These are phyloP conservation scores for Chrysoporthe austroafricana DNA, from an alignment of 2,329 filamentous ascomycete genomes.

Conservation along the genomic window DNA sequence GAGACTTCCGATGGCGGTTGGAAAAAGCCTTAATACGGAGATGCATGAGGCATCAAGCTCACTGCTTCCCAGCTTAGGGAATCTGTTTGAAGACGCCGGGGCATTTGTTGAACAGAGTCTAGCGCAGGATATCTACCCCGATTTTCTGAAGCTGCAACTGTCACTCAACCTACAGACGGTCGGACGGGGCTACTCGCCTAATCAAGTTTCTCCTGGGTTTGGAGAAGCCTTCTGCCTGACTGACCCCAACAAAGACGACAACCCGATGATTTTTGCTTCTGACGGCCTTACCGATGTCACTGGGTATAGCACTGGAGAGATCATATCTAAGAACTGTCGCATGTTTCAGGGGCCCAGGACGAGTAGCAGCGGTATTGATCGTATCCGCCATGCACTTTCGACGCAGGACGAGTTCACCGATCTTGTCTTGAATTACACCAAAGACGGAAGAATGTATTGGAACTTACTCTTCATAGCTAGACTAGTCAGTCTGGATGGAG, in stretches of 20 bases:
- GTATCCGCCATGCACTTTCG: slow-evolving; percentile 16
- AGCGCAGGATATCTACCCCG: slow-evolving; percentile 19
- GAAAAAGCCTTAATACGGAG: slow-evolving; percentile 14
- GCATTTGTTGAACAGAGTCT: slow-evolving; percentile 13
- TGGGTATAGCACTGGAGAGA: slow-evolving; percentile 11
- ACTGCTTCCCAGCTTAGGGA: slow-evolving; percentile 14
- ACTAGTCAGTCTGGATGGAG: slow-evolving; percentile 7
- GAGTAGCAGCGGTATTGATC: slow-evolving; percentile 19
- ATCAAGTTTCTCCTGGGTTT: slow-evolving; percentile 16
- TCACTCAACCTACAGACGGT: slow-evolving; percentile 21
- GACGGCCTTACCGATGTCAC: slow-evolving; percentile 15
- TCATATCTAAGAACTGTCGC: slow-evolving; percentile 15
- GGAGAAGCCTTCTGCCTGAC: slow-evolving; percentile 22
- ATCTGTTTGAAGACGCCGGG: slow-evolving; percentile 19
- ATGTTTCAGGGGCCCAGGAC: slow-evolving; percentile 19
- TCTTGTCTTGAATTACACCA: slow-evolving; percentile 19
- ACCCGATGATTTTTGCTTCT: slow-evolving; percentile 18
- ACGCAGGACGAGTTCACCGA: slow-evolving; percentile 20
- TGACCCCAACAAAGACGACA: not conserved
- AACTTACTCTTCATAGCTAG: slow-evolving; percentile 21
- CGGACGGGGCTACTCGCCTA: slow-evolving; percentile 19
- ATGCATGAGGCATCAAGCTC: slow-evolving; percentile 16
- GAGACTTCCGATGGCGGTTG: slow-evolving; percentile 14
- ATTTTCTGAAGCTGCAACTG: slow-evolving; percentile 24
- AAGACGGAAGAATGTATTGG: slow-evolving; percentile 20